phyloP scores from a whole-genome alignment of 768 basidiomycete genomes.

The Leccinum boreale region DNA sequence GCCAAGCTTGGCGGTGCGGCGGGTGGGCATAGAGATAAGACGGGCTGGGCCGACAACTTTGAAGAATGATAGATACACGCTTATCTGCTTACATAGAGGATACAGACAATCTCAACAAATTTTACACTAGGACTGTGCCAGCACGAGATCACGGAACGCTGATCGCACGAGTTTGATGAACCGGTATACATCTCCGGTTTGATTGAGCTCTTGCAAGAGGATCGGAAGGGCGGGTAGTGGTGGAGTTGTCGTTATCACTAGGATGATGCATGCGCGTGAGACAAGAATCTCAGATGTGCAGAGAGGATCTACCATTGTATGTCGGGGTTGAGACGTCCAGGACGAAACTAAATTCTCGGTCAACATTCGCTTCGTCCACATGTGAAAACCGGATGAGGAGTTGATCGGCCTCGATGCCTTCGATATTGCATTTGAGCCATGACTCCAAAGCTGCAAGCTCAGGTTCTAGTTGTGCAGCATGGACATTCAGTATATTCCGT shows the following conservation, averaged over 20 bases:
- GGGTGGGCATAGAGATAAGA: constrained; percentile 66
- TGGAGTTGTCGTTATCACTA: constrained; percentile 82
- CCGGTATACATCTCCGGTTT: constrained; percentile 60
- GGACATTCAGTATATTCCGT: constrained; percentile 47
- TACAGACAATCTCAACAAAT: neutral
- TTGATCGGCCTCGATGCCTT: constrained; percentile 71
- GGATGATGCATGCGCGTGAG: neutral
- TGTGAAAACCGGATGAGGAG: constrained; percentile 71
- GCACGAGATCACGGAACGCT: constrained; percentile 41
- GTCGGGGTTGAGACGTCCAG: constrained; percentile 62
- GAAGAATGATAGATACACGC: constrained; percentile 21
- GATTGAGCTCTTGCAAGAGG: constrained; percentile 68
- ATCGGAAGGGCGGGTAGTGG: constrained; percentile 62
- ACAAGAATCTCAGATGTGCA: neutral
- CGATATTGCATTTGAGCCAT: constrained; percentile 61
- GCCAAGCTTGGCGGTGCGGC: constrained; percentile 64
- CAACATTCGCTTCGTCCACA: constrained; percentile 54
- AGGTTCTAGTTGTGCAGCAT: constrained; percentile 49
- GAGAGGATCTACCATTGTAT: constrained; percentile 58
- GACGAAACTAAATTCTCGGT: constrained; percentile 69
- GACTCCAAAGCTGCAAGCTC: constrained; percentile 59
- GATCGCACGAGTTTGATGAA: constrained; percentile 69
- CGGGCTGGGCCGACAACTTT: constrained; percentile 60
- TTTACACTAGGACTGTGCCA: neutral
- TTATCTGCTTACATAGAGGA: neutral